Percentiles rank a stretch among this genome's conserved stretches.
These are phyloP conservation scores for Tylopilus vinaceipallidus DNA, from an alignment of 768 basidiomycete species.

Conservation along the genomic window DNA sequence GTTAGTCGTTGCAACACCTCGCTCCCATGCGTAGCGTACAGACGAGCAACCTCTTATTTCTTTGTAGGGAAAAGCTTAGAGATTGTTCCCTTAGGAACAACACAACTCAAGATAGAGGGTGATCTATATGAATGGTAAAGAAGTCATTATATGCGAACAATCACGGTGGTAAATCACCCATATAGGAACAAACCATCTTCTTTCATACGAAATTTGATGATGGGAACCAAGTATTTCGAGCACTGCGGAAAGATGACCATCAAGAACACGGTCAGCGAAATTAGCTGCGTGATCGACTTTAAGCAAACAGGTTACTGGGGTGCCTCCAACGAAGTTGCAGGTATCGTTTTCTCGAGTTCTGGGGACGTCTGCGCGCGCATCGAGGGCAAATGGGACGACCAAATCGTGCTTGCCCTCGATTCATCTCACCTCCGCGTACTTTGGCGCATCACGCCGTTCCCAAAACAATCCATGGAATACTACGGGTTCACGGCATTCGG, in stretches of 20 bases:
- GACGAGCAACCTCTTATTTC: constrained; percentile 18
- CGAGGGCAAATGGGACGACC: constrained; percentile 92
- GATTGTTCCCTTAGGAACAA: constrained; percentile 76
- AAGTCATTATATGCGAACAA: background rate
- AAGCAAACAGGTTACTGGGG: constrained; percentile 86
- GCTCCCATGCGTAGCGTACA: constrained; percentile 9
- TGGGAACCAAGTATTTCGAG: constrained; percentile 88
- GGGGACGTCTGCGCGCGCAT: constrained; percentile 58
- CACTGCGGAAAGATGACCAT: constrained; percentile 80
- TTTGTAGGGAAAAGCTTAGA: constrained; percentile 83
- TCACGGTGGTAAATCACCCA: background rate
- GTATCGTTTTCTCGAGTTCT: constrained; percentile 50
- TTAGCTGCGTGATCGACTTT: constrained; percentile 75
- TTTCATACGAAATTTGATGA: constrained; percentile 86
- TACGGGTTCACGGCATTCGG: constrained; percentile 84
- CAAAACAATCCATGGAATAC: constrained; percentile 63
- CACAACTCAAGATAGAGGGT: constrained; percentile 60
- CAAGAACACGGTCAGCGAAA: constrained; percentile 53
- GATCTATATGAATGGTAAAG: constrained; percentile 72
- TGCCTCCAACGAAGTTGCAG: constrained; percentile 68
- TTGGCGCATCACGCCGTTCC: constrained; percentile 76
- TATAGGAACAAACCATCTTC: constrained; percentile 82
- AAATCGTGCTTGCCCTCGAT: constrained; percentile 66
- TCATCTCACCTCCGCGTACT: constrained; percentile 68
- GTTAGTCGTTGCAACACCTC: constrained; percentile 42